These are phyloP conservation scores for Pichia sporocuriosa DNA, from an alignment of 805 yeast genomes.

Conservation along the genomic window DNA sequence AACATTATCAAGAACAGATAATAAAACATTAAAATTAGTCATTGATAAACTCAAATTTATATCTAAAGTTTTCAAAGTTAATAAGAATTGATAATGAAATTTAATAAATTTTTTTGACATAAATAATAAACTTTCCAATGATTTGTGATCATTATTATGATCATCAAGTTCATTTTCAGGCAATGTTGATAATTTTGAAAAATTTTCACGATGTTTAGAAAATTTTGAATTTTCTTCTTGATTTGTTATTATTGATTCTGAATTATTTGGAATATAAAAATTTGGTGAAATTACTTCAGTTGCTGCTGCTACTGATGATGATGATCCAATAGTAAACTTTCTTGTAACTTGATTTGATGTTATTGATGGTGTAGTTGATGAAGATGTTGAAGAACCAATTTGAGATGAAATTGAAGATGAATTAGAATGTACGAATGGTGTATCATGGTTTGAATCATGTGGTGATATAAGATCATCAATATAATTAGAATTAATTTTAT, in stretches of 20 bases:
- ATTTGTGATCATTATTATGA: too few relatives aligned
- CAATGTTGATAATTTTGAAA: conserved; percentile 10
- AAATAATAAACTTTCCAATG: conserved; percentile 13
- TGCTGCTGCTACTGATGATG: neutral
- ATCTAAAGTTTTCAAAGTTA: conserved; percentile 14
- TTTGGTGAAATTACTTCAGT: conserved; percentile 4
- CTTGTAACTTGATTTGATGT: conserved; percentile 12
- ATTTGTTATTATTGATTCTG: too few relatives aligned
- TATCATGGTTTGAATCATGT: conserved; percentile 4
- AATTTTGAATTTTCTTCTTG: conserved; percentile 6
- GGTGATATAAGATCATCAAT: neutral
- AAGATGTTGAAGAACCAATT: conserved; percentile 9
- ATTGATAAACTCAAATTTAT: conserved; percentile 11
- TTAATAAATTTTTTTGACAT: conserved; percentile 20
- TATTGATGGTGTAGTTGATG: conserved; percentile 7
- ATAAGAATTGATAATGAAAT: conserved; percentile 19
- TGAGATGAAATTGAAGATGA: conserved; percentile 14
- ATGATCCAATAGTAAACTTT: conserved; percentile 8
- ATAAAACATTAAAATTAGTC: conserved; percentile 16
- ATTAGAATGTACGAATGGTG: conserved; percentile 10
- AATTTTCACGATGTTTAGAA: conserved; percentile 6
- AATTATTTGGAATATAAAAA: too few relatives aligned
- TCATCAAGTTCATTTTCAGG: conserved; percentile 1
- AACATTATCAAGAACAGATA: conserved; percentile 17
- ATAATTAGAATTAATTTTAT: too few relatives aligned